These are phyloP conservation scores for Arthroderma sp. DNA, from an alignment of 2,329 filamentous ascomycete genomes.

Conservation along the genomic window DNA sequence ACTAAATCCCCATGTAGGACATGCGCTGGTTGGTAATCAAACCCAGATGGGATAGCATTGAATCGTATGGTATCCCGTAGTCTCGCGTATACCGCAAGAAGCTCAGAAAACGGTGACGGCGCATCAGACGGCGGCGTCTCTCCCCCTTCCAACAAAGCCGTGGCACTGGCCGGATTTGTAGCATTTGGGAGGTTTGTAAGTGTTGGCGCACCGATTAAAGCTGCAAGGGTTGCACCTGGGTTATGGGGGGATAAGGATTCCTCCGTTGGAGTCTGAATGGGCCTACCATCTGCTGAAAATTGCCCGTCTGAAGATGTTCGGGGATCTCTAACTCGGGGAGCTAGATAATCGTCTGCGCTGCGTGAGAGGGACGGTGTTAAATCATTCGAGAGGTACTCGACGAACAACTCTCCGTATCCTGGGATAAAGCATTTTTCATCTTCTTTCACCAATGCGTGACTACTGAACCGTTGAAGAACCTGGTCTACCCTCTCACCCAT, in stretches of 20 bases:
- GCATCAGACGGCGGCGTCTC: slow-evolving; percentile 18
- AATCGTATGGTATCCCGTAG: slow-evolving; percentile 43
- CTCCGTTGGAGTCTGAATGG: background rate
- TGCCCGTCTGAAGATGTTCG: background rate
- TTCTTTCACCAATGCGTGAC: slow-evolving; percentile 33
- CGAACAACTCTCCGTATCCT: slow-evolving; percentile 38
- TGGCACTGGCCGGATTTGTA: background rate
- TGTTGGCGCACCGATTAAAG: background rate
- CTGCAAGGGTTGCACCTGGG: background rate
- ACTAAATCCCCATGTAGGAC: slow-evolving; percentile 37
- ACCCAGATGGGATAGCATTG: slow-evolving; percentile 40
- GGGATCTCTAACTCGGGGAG: background rate
- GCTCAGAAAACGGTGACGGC: slow-evolving; percentile 32
- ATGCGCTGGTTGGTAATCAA: slow-evolving; percentile 32
- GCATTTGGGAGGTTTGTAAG: background rate
- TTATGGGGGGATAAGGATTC: background rate
- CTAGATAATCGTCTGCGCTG: slow-evolving; percentile 26
- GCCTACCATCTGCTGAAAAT: background rate
- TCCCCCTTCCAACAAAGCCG: background rate
- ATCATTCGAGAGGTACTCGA: slow-evolving; percentile 40
- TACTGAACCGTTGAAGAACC: slow-evolving; percentile 38
- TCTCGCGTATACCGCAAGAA: slow-evolving; percentile 45
- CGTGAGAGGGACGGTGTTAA: slow-evolving; percentile 41
- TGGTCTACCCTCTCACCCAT: slow-evolving; percentile 48
- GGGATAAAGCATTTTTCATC: slow-evolving; percentile 24